Evolutionary conservation across 1,284 basidiomycete species (phyloP).

Genomic region (Marasmius tenuissimus): DNA sequence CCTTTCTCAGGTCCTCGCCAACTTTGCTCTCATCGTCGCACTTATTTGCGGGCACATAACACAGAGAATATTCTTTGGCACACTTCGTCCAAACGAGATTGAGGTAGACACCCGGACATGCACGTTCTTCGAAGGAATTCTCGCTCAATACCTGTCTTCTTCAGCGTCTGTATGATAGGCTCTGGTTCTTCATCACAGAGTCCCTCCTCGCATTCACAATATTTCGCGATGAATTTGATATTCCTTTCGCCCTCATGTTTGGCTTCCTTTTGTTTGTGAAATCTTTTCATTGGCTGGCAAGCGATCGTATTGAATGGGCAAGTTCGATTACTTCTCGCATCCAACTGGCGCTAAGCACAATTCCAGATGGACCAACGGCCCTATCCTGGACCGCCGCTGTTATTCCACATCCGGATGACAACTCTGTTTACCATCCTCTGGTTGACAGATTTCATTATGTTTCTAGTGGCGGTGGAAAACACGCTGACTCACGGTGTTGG

Average conservation of each 20-base stretch:
- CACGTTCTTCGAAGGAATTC: slow-evolving; percentile 1
- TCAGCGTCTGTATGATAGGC: slow-evolving; percentile 90
- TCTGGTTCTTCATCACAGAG: slow-evolving; percentile 98
- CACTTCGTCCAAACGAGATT: slow-evolving; percentile 85
- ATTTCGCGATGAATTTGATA: slow-evolving; percentile 92
- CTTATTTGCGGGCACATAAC: slow-evolving; percentile 76
- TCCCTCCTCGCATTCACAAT: slow-evolving; percentile 95
- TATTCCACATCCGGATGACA: slow-evolving; percentile 86
- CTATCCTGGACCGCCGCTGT: slow-evolving; percentile 76
- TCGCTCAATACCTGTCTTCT: not conserved
- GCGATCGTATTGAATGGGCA: slow-evolving; percentile 95
- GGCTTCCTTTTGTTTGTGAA: slow-evolving; percentile 92
- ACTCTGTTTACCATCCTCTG: slow-evolving; percentile 71
- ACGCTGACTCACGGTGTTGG: slow-evolving; percentile 81
- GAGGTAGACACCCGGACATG: slow-evolving; percentile 60
- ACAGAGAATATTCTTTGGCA: slow-evolving; percentile 91
- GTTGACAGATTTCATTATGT: slow-evolving; percentile 71
- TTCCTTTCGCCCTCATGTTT: slow-evolving; percentile 92
- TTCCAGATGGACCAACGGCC: slow-evolving; percentile 94
- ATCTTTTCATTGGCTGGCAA: slow-evolving; percentile 96
- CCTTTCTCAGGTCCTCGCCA: slow-evolving; percentile 79
- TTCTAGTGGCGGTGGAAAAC: slow-evolving; percentile 76
- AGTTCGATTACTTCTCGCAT: slow-evolving; percentile 26
- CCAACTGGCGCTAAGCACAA: slow-evolving; percentile 5
- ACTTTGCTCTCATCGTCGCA: slow-evolving; percentile 83